phyloP scores from a whole-genome alignment of 768 basidiomycete species.

The Tulasnella sp. region DNA sequence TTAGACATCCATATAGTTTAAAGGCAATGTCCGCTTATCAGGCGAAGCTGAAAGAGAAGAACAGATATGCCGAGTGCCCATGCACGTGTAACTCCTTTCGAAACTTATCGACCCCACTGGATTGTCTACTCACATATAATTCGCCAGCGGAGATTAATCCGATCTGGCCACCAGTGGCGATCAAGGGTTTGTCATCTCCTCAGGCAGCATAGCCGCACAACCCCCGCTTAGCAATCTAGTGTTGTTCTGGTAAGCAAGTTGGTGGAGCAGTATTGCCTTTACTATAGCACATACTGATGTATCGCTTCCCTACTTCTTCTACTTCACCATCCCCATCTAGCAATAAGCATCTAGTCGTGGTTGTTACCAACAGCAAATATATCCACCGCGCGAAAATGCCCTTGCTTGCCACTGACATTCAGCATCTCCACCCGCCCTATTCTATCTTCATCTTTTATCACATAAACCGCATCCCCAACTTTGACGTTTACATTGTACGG shows the following conservation, averaged over 20 bases:
- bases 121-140: conserved; percentile 71
- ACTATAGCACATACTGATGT: conserved; percentile 40
- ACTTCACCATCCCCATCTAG: conserved; percentile 28
- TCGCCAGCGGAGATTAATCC: conserved; percentile 58
- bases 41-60: too few species aligned
- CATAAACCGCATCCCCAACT: conserved; percentile 52
- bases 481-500: conserved; percentile 63
- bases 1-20: too few species aligned
- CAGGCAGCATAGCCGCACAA: conserved; percentile 68
- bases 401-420: conserved; percentile 46
- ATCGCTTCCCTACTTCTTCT: conserved; percentile 28
- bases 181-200: conserved; percentile 56
- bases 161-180: conserved; percentile 50
- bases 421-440: conserved; percentile 78
- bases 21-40: too few species aligned
- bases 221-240: conserved; percentile 44
- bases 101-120: conserved; percentile 49
- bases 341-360: neutral
- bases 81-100: conserved; percentile 16
- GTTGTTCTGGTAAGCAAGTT: neutral
- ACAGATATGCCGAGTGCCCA: too few species aligned
- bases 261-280: neutral
- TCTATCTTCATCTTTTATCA: conserved; percentile 77
- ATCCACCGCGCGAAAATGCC: conserved; percentile 81
- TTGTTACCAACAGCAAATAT: conserved; percentile 34